Conservation (phyloP, 345 rosid genomes). For the Heritiera littoralis region DNA sequence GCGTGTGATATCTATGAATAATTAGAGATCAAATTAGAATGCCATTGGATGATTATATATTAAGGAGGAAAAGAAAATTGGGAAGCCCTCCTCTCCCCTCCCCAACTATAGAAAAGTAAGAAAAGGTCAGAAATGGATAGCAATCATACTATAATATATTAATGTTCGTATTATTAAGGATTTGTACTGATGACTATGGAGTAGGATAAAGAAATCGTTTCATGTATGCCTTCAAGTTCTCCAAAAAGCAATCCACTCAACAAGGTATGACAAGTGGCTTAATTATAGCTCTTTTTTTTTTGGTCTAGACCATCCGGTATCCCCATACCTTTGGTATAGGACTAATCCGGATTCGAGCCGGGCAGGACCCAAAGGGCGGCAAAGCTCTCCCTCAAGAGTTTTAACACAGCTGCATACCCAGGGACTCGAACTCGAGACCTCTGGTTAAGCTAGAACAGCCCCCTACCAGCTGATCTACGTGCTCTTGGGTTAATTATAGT, state of each 20-base stretch:
- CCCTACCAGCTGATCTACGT: too few relatives aligned
- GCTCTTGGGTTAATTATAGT: too few relatives aligned
- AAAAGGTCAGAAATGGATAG: conserved; percentile 9
- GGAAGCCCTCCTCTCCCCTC: background rate
- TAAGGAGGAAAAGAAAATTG: background rate
- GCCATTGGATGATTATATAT: background rate
- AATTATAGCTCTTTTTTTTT: too few relatives aligned
- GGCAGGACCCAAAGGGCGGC: too few relatives aligned
- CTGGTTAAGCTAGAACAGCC: too few relatives aligned
- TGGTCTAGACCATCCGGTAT: too few relatives aligned
- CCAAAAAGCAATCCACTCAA: conserved; percentile 31
- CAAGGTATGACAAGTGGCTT: conserved; percentile 28
- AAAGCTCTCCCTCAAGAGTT: too few relatives aligned
- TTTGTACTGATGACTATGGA: background rate
- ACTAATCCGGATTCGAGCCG: too few relatives aligned
- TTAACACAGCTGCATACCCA: too few relatives aligned
- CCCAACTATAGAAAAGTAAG: background rate
- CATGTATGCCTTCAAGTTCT: conserved; percentile 23
- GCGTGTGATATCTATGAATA: background rate
- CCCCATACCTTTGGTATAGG: too few relatives aligned
- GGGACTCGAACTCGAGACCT: too few relatives aligned
- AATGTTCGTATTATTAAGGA: background rate
- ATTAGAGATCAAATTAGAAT: background rate
- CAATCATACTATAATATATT: background rate
- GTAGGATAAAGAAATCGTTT: conserved; percentile 10